These are phyloP conservation scores for Dalbergia cultrata DNA, from an alignment of 306 rosid species.

Conservation along the genomic window DNA sequence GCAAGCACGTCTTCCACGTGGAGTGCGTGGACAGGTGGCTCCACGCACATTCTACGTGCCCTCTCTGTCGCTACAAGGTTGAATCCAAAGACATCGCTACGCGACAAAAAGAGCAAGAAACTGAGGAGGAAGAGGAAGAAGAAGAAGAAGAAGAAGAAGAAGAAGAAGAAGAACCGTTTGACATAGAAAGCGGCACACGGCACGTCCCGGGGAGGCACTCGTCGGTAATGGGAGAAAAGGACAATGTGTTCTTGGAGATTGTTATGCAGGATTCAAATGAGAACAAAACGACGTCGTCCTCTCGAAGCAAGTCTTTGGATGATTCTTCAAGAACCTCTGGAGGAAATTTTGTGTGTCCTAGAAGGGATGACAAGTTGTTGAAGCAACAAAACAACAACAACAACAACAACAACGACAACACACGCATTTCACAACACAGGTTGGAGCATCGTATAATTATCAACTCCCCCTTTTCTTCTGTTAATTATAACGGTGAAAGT, in stretches of 20 bases:
- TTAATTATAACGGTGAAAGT: not conserved
- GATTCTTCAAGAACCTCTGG: slow-evolving; percentile 28
- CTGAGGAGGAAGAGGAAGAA: not conserved
- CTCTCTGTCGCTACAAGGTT: slow-evolving; percentile 72
- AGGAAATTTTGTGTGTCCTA: slow-evolving; percentile 33
- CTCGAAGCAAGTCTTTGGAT: slow-evolving; percentile 58
- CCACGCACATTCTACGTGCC: slow-evolving; percentile 75
- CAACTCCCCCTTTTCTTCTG: slow-evolving; percentile 46
- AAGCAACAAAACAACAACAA: not conserved
- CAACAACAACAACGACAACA: not conserved
- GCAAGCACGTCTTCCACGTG: slow-evolving; percentile 58
- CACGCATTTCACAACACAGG: slow-evolving; percentile 27
- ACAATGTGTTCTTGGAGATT: slow-evolving; percentile 22
- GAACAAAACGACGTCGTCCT: slow-evolving; percentile 45
- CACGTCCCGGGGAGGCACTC: slow-evolving; percentile 66
- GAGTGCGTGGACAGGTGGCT: slow-evolving; percentile 84
- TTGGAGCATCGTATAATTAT: slow-evolving; percentile 66
- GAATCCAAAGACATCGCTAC: slow-evolving; percentile 40
- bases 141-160: not conserved
- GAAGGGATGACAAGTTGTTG: slow-evolving; percentile 58
- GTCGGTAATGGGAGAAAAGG: slow-evolving; percentile 55
- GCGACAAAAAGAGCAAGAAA: not conserved
- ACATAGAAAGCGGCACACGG: slow-evolving; percentile 33
- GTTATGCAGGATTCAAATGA: slow-evolving; percentile 7
- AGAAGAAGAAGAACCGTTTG: not conserved